Evolutionary conservation across 1,139 yeast species (phyloP).

Genomic region (Kazachstania sp.): DNA sequence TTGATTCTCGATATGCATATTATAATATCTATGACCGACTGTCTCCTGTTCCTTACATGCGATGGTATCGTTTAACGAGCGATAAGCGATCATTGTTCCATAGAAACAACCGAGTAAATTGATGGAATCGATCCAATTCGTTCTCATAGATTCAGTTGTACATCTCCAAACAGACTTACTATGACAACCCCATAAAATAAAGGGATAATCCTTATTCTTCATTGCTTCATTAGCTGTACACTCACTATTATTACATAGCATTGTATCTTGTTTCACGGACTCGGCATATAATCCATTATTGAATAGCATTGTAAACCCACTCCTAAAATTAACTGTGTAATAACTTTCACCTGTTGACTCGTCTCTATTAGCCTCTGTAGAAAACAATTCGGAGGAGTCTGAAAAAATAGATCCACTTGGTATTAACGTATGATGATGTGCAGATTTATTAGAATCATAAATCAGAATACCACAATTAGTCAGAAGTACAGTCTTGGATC

Average conservation of each 20-base stretch:
- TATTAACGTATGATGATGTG: conserved; percentile 1
- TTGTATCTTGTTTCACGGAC: neutral
- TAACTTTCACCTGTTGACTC: conserved; percentile 20
- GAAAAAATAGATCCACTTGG: conserved; percentile 1
- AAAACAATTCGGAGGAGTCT: neutral
- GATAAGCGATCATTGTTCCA: conserved; percentile 30
- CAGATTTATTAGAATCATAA: conserved; percentile 29
- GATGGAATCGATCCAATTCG: conserved; percentile 49
- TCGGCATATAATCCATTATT: conserved; percentile 22
- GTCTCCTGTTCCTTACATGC: conserved; percentile 20
- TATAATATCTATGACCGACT: conserved; percentile 27
- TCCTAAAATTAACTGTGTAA: conserved; percentile 24
- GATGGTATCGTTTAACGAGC: conserved; percentile 22
- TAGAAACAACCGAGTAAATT: conserved; percentile 48
- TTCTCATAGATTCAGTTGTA: conserved; percentile 34
- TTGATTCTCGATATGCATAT: conserved; percentile 31
- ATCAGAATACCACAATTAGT: conserved; percentile 40
- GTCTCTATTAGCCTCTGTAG: conserved; percentile 20
- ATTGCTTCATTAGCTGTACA: conserved; percentile 7
- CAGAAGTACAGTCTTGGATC: conserved; percentile 35
- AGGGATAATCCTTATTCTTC: conserved; percentile 3
- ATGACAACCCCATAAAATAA: conserved; percentile 28
- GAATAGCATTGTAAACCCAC: conserved; percentile 8
- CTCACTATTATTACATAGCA: neutral
- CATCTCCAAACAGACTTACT: conserved; percentile 28